Base-by-base conservation (phyloP, 2,329 filamentous ascomycete genomes). In the Bimuria novae-zelandiae region DNA sequence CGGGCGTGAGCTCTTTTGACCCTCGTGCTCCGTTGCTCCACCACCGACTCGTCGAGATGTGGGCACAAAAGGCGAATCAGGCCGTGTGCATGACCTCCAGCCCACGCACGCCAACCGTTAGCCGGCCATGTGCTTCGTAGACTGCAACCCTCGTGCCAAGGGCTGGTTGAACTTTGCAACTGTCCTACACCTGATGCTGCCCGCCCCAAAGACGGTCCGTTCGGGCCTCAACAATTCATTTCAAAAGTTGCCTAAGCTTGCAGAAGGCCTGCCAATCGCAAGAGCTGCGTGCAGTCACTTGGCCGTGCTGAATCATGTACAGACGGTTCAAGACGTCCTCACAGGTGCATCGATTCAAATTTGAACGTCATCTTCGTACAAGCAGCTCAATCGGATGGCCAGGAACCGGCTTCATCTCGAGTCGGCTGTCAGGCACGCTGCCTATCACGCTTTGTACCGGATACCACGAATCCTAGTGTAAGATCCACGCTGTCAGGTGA, bases 401-500 rank as follows among this genome's bases (percentile, higher is more conserved):
- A 54, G 48, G 36, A 51, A 35, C 43, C 51, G 46, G 57, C 49
- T 50, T 44, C 23, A 27, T 32, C 41, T 43, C 17, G 6, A 22
- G 19, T 21, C 17, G 10, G 17, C 29, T 11, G 27, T 21, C 29
- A 32, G 41, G 25, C 41, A 12, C 49, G 32, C 46, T 32, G 30
- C 44, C 44, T 23, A 42, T 3, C 8, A 17, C 32, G n/a, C 16
- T 52, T 47, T 54, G n/a, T 27, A 48, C 55, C 53, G 56, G 60
- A 53, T 56, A 61, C 23, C 35, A 25, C 32, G 43, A 16, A 44
- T 12, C 19, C 53, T 23, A 52, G 53, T 47, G 43, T 44, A 62
- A 58, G 63, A 61, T 67, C 49, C 64, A 58, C 64, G 59, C 54
- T 59, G 63, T 73, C 70, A 73, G 70, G 67, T 72, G 70, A 71